These are phyloP conservation scores for Microdochium bolleyi DNA, from an alignment of 2,329 filamentous ascomycete species.

Conservation along the genomic window DNA sequence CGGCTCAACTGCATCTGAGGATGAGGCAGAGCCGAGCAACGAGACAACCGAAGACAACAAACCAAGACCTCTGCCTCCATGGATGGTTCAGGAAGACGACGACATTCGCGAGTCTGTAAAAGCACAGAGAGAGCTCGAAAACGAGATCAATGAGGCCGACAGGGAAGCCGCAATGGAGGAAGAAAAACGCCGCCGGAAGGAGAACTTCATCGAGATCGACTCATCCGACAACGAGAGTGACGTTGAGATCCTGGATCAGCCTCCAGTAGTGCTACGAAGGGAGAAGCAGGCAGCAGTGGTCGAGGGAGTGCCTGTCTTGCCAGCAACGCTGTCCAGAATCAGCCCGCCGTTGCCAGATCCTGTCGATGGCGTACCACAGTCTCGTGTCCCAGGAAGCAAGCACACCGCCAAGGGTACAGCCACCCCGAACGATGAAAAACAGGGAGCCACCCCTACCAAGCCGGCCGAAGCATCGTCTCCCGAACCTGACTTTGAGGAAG, in stretches of 20 bases:
- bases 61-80: slow-evolving; percentile 63
- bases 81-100: slow-evolving; percentile 53
- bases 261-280: slow-evolving; percentile 14
- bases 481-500: slow-evolving; percentile 26
- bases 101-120: slow-evolving; percentile 59
- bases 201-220: slow-evolving; percentile 52
- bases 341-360: slow-evolving; percentile 9
- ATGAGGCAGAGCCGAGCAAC: slow-evolving; percentile 12
- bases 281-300: slow-evolving; percentile 11
- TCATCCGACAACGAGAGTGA: slow-evolving; percentile 53
- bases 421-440: not conserved
- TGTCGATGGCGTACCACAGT: slow-evolving; percentile 1
- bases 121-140: slow-evolving; percentile 47
- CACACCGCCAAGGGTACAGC: slow-evolving; percentile 4
- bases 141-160: slow-evolving; percentile 58
- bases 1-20: slow-evolving; percentile 15
- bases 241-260: slow-evolving; percentile 47
- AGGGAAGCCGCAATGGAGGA: slow-evolving; percentile 48
- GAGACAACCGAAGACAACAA: slow-evolving; percentile 28
- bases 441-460: slow-evolving; percentile 1
- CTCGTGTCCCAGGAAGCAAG: not conserved
- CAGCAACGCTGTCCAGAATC: slow-evolving; percentile 11
- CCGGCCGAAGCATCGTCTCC: slow-evolving; percentile 11
- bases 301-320: slow-evolving; percentile 9
- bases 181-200: slow-evolving; percentile 32